phyloP scores from a whole-genome alignment of 495 filamentous ascomycete species.

The Letharia columbiana region DNA sequence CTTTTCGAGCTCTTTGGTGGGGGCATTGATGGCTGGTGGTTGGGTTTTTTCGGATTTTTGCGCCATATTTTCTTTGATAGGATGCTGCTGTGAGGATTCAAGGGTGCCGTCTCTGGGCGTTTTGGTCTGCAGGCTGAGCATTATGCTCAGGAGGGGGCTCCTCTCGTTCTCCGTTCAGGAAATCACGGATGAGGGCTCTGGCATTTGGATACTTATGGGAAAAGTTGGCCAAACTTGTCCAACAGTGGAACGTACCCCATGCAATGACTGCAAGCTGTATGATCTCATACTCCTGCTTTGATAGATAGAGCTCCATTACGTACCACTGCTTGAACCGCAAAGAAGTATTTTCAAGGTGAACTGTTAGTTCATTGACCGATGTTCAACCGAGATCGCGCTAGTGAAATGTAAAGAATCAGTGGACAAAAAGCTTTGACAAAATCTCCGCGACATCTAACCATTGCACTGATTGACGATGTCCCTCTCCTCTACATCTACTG shows the following conservation, averaged over 20 bases:
- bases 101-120: background rate
- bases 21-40: background rate
- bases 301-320: slow-evolving; percentile 18
- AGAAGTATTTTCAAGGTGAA: too few species aligned
- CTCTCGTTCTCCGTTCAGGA: slow-evolving; percentile 1
- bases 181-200: background rate
- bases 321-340: too few species aligned
- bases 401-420: slow-evolving; percentile 3
- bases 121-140: background rate
- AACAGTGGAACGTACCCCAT: slow-evolving; percentile 12
- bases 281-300: slow-evolving; percentile 15
- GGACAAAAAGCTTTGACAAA: background rate
- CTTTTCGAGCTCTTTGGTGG: slow-evolving; percentile 14
- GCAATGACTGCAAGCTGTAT: slow-evolving; percentile 10
- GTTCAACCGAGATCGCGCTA: slow-evolving; percentile 1
- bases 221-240: slow-evolving; percentile 1
- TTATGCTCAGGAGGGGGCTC: slow-evolving; percentile 1
- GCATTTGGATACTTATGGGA: background rate
- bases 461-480: slow-evolving; percentile 15
- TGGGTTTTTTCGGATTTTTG: background rate
- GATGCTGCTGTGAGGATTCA: background rate
- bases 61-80: background rate
- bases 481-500: slow-evolving; percentile 9
- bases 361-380: background rate
- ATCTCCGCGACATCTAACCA: background rate